Conservation (phyloP, 768 basidiomycete genomes). For the Hypholoma sublateritium region DNA sequence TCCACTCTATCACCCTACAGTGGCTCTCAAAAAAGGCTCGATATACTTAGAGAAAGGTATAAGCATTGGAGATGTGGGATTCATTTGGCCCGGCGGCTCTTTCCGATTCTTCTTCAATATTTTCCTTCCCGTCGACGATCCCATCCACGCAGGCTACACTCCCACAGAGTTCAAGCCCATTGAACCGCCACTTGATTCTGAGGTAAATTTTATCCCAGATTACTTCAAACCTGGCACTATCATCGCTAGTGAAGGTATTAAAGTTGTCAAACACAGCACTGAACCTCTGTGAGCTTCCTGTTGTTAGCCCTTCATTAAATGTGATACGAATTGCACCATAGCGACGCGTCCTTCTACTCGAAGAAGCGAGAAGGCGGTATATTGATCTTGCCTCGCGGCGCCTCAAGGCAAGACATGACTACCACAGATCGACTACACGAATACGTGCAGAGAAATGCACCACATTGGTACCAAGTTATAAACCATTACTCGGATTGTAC, state of each 20-base stretch:
- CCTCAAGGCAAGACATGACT: background rate
- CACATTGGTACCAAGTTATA: background rate
- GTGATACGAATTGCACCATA: background rate
- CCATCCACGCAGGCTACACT: background rate
- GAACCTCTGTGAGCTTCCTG: background rate
- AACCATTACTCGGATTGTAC: background rate
- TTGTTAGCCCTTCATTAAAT: background rate
- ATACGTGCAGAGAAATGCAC: background rate
- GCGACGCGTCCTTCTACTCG: background rate
- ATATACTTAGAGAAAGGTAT: conserved; percentile 1
- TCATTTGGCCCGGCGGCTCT: background rate
- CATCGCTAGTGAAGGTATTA: conserved; percentile 1
- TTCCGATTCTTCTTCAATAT: conserved; percentile 14
- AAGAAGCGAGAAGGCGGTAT: conserved; percentile 1
- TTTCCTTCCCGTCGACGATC: conserved; percentile 8
- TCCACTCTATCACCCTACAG: conserved; percentile 6
- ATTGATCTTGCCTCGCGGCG: background rate
- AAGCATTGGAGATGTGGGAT: conserved; percentile 13
- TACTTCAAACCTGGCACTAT: conserved; percentile 4
- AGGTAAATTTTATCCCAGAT: background rate
- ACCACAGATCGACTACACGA: background rate
- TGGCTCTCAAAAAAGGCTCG: background rate
- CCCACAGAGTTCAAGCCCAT: conserved; percentile 3
- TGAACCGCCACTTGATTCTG: background rate
- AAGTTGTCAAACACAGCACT: background rate